Evolutionary conservation across 768 basidiomycete genomes (phyloP).

Genomic region (Pleurotus ostreatus): DNA sequence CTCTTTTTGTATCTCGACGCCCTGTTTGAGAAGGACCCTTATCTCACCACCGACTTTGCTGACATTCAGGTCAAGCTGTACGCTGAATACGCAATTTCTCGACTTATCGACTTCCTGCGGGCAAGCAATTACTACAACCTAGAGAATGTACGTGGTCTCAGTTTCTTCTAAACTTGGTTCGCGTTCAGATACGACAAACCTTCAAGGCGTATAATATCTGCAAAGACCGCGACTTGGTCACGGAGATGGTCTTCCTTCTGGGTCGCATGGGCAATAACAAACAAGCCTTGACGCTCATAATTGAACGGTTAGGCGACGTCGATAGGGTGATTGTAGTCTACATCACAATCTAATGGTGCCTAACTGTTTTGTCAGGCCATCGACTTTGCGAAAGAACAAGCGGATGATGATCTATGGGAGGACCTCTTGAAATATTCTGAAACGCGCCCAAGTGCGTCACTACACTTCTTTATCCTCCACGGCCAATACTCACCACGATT

Average conservation of each 20-base stretch:
- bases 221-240: conserved; percentile 79
- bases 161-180: too few relatives aligned
- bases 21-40: conserved; percentile 81
- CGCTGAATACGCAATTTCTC: conserved; percentile 76
- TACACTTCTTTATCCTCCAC: too few relatives aligned
- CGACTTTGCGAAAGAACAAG: conserved; percentile 96
- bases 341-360: not conserved
- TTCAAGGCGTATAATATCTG: conserved; percentile 82
- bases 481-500: not conserved
- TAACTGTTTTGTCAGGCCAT: conserved; percentile 62
- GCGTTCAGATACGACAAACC: too few relatives aligned
- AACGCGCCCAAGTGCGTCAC: conserved; percentile 76
- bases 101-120: conserved; percentile 87
- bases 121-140: conserved; percentile 90
- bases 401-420: conserved; percentile 97
- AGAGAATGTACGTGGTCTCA: conserved; percentile 50
- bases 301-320: conserved; percentile 91
- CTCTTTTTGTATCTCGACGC: conserved; percentile 93
- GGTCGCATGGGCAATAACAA: conserved; percentile 99
- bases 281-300: conserved; percentile 89
- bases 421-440: conserved; percentile 93
- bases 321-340: conserved; percentile 53
- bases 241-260: conserved; percentile 96
- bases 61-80: conserved; percentile 90
- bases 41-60: conserved; percentile 74